A percentile compares a stretch with the other conserved stretches of the same genome.
These are phyloP conservation scores for Moesziomyces globuligerus DNA, from an alignment of 1,284 basidiomycete species.

Conservation along the genomic window DNA sequence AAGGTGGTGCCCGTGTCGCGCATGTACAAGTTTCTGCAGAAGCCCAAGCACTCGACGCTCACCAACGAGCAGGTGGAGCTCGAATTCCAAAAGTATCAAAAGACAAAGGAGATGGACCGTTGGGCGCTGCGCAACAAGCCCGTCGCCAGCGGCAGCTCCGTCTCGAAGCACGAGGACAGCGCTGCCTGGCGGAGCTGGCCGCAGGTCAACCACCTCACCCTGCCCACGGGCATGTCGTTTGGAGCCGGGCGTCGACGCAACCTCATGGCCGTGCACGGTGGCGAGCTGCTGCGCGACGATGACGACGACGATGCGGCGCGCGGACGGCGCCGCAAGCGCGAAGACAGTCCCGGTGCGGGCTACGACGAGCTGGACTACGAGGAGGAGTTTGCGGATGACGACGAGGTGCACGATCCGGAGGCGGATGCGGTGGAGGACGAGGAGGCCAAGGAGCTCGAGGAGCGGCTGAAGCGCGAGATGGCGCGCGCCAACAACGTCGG, in stretches of 20 bases:
- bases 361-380: conserved; percentile 65
- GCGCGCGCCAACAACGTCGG: conserved; percentile 59
- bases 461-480: conserved; percentile 66
- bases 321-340: conserved; percentile 27
- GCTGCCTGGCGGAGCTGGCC: conserved; percentile 47
- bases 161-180: conserved; percentile 36
- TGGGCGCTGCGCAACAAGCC: conserved; percentile 49
- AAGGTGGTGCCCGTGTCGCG: conserved; percentile 63
- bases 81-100: conserved; percentile 52
- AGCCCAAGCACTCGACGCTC: conserved; percentile 53
- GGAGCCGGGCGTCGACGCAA: conserved; percentile 47
- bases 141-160: conserved; percentile 15
- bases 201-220: conserved; percentile 33
- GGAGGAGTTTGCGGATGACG: conserved; percentile 66
- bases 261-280: conserved; percentile 51
- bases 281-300: conserved; percentile 43
- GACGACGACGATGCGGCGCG: conserved; percentile 44
- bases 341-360: conserved; percentile 38
- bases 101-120: conserved; percentile 52
- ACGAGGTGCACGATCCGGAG: conserved; percentile 51
- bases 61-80: conserved; percentile 59
- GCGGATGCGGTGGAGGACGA: conserved; percentile 57
- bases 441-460: conserved; percentile 63
- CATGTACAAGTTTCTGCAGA: conserved; percentile 66
- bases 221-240: conserved; percentile 47